Base-by-base conservation (phyloP, 208 protist genomes). In the Trypanosoma conorhini region DNA sequence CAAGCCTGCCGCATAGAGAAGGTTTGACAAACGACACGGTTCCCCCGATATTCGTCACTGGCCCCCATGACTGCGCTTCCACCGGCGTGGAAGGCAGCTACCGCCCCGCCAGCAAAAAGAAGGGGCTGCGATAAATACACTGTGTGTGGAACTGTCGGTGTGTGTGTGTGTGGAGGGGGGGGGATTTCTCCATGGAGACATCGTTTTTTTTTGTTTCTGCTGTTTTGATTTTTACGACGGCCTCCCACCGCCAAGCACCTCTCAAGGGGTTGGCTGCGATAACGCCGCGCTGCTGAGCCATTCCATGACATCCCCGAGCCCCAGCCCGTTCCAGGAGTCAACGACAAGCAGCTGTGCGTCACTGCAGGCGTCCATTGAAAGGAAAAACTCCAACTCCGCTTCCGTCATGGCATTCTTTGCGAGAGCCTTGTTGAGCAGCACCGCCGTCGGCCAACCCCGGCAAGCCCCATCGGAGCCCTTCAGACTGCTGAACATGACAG, bases 281-380 rank as follows among this genome's bases (percentile, higher is more conserved):
- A 72, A 76, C 3, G 74, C 66, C 26, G 64, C 19, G 10, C 56
- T 19, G 44, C n/a, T 48, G 8, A 90, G 30, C 81, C 85, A 88
- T 21, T 73, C 26, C 48, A 85, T 54, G 22, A 91, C 75, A 55
- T 88, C 83, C 7, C 76, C 80, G 24, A 90, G 51, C 12, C 87
- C 90, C 5, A 89, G 54, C 0, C 85, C 87, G 63, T 91, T 93
- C 90, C 87, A 95, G 55, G 87, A 88, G 74, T 93, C 87, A 12
- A 86, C 80, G 64, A 81, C 80, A 22, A 95, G 22, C 28, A 91
- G 28, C 13, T 66, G n/a, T 19, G 68, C 57, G 7, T 46, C 51
- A 5, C 62, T 54, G 3, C 19, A 38, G 35, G 21, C 26, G 31
- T 57, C 63, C 1, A 13, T 70, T 12, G 57, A 65, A 19, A 92